phyloP scores from a whole-genome alignment of 768 basidiomycete genomes.

The Boletus subparvulus region DNA sequence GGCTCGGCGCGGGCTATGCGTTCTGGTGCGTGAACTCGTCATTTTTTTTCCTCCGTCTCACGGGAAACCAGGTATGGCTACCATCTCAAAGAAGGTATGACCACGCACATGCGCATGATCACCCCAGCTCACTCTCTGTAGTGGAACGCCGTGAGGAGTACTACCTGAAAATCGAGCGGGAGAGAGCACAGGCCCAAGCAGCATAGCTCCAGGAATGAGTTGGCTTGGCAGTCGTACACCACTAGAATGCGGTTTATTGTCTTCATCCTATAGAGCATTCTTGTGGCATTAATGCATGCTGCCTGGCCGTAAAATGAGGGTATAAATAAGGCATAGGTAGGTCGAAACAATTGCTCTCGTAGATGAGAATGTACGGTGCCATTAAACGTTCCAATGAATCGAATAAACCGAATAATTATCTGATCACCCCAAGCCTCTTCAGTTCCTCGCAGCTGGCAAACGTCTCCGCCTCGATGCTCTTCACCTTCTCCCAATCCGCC shows the following conservation, averaged over 20 bases:
- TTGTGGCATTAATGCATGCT: constrained; percentile 10
- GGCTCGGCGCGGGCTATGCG: constrained; percentile 67
- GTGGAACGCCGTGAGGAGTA: constrained; percentile 82
- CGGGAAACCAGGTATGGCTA: constrained; percentile 65
- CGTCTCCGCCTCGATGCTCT: constrained; percentile 64
- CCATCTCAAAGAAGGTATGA: constrained; percentile 75
- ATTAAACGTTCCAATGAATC: constrained; percentile 5
- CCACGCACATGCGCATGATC: background rate
- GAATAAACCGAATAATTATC: constrained; percentile 27
- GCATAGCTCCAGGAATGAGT: background rate
- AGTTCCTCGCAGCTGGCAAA: constrained; percentile 79
- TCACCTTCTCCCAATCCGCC: constrained; percentile 89
- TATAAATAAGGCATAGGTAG: constrained; percentile 27
- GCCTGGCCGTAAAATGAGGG: background rate
- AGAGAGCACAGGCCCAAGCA: constrained; percentile 30
- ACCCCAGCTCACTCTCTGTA: constrained; percentile 35
- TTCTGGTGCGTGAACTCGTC: constrained; percentile 68
- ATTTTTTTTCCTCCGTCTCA: constrained; percentile 27
- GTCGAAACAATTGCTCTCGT: background rate
- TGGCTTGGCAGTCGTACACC: constrained; percentile 12
- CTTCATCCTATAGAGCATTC: constrained; percentile 7
- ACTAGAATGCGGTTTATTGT: constrained; percentile 15
- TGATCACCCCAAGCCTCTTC: constrained; percentile 56
- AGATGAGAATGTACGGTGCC: constrained; percentile 7
- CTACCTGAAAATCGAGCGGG: constrained; percentile 82